Base-by-base conservation (phyloP, 441 rosid species). In the Pelargonium myrrhifolium region DNA sequence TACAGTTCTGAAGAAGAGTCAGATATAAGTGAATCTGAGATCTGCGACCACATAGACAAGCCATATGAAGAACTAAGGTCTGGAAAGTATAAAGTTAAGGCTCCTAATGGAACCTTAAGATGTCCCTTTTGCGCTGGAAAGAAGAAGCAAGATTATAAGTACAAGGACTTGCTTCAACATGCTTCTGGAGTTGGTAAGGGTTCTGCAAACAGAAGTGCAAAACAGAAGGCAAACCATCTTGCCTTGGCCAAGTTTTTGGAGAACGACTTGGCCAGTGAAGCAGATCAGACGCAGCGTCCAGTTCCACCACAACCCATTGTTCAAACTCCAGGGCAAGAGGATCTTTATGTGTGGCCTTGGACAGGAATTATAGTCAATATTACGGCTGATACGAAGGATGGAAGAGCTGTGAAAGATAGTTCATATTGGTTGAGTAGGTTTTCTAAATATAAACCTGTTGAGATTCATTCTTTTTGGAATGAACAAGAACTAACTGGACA, bases 81-180 rank as follows among this genome's bases (percentile, higher is more conserved):
- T 15, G 92, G 90, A 5, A 70, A 74, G 14, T 76, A 66, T 66
- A 86, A 81, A 70, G 98, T 93, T 1, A 84, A 83, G 81, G 81
- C 28, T 15, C 5, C 79, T 26, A 88, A 81, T 73, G 92, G 83
- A 37, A 65, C 64, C 67, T 78, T 90, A 67, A 81, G 87, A 73
- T 90, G 97, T 75, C 96, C 97, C 14, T 93, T 84, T 69, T 90
- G 98, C 70, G 62, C 81, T 0, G 94, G 91, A 49, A 93, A 90
- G 85, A 93, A 90, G 85, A 90, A 90, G 75, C 97, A 85, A 53
- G 84, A 83, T 26, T 90, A 89, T 81, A 84, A 81, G 79, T 85
- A 67, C 71, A 87, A 89, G 76, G 97, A 93, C 69, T 73, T 93
- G 65, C 84, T 85, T 60, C 90, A 86, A 65, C 98, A 93, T 75